Evolutionary conservation across 164 flowering plant species (phyloP), one percentile per base, ranked within the genome.

Genomic region (Stephania japonica): DNA sequence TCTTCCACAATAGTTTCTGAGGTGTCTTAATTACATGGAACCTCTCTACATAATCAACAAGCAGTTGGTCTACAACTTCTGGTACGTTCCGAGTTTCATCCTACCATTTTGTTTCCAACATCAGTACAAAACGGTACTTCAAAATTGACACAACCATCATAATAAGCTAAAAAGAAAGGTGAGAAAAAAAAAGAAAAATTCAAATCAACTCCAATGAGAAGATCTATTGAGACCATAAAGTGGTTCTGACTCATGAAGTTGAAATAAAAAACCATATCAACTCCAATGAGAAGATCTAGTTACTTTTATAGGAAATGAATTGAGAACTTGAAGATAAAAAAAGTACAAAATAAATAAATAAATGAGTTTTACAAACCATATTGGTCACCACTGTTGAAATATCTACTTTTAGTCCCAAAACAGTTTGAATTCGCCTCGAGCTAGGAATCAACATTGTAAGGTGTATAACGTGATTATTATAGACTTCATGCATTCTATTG

Each of bases 11-110:
- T n/a, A n/a, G n/a, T n/a, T n/a, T n/a, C n/a, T n/a, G n/a, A n/a
- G n/a, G n/a, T n/a, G n/a, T n/a, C n/a, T n/a, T 95, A 75, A 95
- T 85, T 84, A 93, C 91, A 85, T 88, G 77, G 74, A 85, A 95
- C 78, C 98, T 90, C 79, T 83, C 90, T 24, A 93, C 90, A 82
- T 91, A 95, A 77, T 90, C 94, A 74, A 85, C 74, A 59, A 93
- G 88, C 73, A 91, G 85, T 62, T 85, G 83, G 61, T 93, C 96
- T 78, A 95, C 85, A 69, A 83, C 67, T 21, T n/a, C 87, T 67
- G 98, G 98, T 77, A 95, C 25, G 62, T 81, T 83, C 67, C 93
- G 80, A 68, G 84, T 77, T 79, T 94, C 99, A 49, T 89, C 97
- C 99, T 94, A 88, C 73, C 79, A 86, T 70, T 73, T 72, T 44